Evolutionary conservation across 768 basidiomycete species (phyloP), one percentile per base, ranked within the genome.

Genomic region (Lentinula aciculospora): DNA sequence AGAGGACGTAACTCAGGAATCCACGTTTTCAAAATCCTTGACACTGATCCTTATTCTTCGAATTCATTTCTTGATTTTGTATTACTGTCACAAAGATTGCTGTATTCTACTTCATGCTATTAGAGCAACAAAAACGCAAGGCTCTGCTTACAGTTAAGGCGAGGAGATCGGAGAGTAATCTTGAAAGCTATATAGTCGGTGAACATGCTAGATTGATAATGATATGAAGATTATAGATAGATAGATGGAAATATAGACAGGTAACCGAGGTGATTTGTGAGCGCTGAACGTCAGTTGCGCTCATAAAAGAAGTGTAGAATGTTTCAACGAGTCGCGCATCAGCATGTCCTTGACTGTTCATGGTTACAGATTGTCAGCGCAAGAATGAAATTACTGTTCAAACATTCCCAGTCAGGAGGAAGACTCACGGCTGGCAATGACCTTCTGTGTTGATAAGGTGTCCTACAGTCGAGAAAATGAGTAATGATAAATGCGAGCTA

Each of bases 361-460:
- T n/a, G 48, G n/a, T 57, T 57, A 40, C 45, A 34, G 46, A 39
- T 17, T 57, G 42, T 19, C 28, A 25, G 40, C 19, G 28, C 29
- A 56, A 27, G 44, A 21, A n/a, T n/a, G n/a, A n/a, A n/a, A n/a
- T n/a, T n/a, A n/a, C n/a, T n/a, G n/a, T 7, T 2, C 19, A 34
- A 34, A 34, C 6, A 34, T n/a, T n/a, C 32, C 3, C 5, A 34
- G 32, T 13, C 8, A 9, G 32, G 4, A 34, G 15, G 42, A 31
- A n/a, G 28, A 67, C 74, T 54, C 61, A 79, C 78, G 66, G 64
- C 76, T 76, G 25, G 68, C 69, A 28, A 87, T 69, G 61, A 86
- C 81, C 19, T 74, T 65, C 58, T 76, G 70, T 25, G 85, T 87
- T 15, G 82, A 79, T 56, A 74, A 76, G 7, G 79, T 81, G 63